Base-by-base conservation (phyloP, 306 rosid species). In the Cicer yamashitae region DNA sequence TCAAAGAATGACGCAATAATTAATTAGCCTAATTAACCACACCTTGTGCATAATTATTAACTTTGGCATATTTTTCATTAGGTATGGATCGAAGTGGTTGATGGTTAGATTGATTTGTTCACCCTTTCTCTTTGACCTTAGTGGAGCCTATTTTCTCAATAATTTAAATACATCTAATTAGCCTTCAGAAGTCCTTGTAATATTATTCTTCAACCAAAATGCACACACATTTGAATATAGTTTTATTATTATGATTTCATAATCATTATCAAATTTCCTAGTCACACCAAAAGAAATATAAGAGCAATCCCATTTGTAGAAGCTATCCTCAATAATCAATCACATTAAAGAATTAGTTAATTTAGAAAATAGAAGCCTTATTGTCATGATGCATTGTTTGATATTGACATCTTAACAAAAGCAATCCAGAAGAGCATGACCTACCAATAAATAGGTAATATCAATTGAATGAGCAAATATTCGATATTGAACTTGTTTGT, bases 61-160 rank as follows among this genome's bases (percentile, higher is more conserved):
- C 30, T 75, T 74, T 54, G 78, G 73, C 74, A 47, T 78, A 80
- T 77, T 79, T 78, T 73, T 71, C 82, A 38, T 7, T 22, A 70
- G 63, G 38, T 62, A 20, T 53, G 71, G 68, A 58, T 58, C 41
- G 12, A 74, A 70, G 88, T 88, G 58, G 90, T 86, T 86, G 88
- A 71, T 75, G 81, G 82, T 87, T 81, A 87, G 91, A 81, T 84
- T 71, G 84, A 80, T 89, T 84, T 74, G 90, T 81, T 86, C 86
- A 84, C 81, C 91, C 82, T 79, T 86, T 82, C 78, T 63, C 72
- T 81, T 81, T 89, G 91, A 89, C 94, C 75, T 75, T 64, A 39
- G 45, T 58, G 45, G 41, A 76, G 12, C 14, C 45, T 71, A 53
- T 48, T 46, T 34, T 18, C 63, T 67, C 53, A 76, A 39, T 47